A percentile compares a stretch with the other conserved stretches of the same genome.
phyloP scores from a whole-genome alignment of 2,329 filamentous ascomycete species.

The Lomentospora prolificans region DNA sequence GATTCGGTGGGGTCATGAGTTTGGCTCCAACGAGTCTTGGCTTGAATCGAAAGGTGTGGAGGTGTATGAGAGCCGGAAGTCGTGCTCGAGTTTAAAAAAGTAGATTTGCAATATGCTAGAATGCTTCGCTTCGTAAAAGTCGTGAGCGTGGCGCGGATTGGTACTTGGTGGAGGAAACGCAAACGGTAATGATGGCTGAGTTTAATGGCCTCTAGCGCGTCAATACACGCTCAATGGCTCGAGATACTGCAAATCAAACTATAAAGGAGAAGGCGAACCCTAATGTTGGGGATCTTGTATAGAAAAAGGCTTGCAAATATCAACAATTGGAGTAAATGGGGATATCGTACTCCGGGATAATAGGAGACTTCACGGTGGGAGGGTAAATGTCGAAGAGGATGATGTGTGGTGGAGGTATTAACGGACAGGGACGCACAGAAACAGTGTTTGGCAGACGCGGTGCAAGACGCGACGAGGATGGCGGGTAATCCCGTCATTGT shows the following conservation, averaged over 20 bases:
- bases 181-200: too few species aligned
- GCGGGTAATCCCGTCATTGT: neutral
- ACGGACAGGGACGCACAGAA: neutral
- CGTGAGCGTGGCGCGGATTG: neutral
- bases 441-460: constrained; percentile 6
- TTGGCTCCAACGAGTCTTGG: neutral
- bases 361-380: neutral
- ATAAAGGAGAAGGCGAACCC: neutral
- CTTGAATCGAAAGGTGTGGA: neutral
- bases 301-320: too few species aligned
- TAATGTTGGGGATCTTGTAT: neutral
- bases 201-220: neutral
- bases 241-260: neutral
- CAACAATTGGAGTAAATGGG: neutral
- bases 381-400: neutral
- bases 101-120: neutral
- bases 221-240: neutral
- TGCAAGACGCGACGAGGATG: constrained; percentile 5
- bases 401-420: neutral
- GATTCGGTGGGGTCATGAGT: constrained; percentile 6
- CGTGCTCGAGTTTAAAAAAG: neutral
- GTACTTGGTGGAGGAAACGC: neutral
- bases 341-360: neutral
- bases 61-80: neutral
- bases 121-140: neutral